Conservation (phyloP, 1,284 basidiomycete species). For the Acaromyces ingoldii region DNA sequence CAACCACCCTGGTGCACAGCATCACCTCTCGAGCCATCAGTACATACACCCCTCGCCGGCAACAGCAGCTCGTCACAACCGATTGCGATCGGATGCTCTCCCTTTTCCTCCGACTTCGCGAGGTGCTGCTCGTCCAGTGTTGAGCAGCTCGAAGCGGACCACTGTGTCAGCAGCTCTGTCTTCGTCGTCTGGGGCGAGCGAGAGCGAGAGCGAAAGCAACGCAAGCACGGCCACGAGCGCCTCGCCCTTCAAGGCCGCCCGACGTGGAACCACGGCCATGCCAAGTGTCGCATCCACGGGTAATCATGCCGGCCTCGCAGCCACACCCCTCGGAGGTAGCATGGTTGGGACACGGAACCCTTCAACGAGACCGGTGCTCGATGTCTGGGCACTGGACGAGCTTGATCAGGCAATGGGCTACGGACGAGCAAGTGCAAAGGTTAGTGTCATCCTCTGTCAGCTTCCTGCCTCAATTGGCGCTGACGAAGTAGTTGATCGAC, state of each 20-base stretch:
- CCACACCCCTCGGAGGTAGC: constrained; percentile 22
- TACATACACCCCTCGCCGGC: constrained; percentile 16
- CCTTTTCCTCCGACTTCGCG: background rate
- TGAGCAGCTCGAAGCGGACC: too few species aligned
- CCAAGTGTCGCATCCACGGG: constrained; percentile 22
- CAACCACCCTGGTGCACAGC: constrained; percentile 14
- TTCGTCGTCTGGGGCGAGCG: constrained; percentile 4
- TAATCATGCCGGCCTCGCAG: constrained; percentile 28
- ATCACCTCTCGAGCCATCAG: constrained; percentile 11
- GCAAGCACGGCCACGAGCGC: background rate
- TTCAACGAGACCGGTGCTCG: constrained; percentile 23
- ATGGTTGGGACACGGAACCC: constrained; percentile 15
- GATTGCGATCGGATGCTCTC: constrained; percentile 14
- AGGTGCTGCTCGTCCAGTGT: too few species aligned
- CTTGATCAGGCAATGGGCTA: background rate
- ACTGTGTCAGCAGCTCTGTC: constrained; percentile 2
- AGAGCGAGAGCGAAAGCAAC: constrained; percentile 25
- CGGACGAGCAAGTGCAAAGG: background rate
- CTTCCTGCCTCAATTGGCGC: too few species aligned
- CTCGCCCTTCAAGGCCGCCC: background rate
- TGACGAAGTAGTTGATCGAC: too few species aligned
- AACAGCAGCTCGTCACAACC: constrained; percentile 18
- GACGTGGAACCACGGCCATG: constrained; percentile 14
- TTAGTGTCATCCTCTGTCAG: constrained; percentile 23
- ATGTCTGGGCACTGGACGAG: constrained; percentile 8